Evolutionary conservation across 768 basidiomycete genomes (phyloP).

Genomic region (Cystofilobasidium capitatum): DNA sequence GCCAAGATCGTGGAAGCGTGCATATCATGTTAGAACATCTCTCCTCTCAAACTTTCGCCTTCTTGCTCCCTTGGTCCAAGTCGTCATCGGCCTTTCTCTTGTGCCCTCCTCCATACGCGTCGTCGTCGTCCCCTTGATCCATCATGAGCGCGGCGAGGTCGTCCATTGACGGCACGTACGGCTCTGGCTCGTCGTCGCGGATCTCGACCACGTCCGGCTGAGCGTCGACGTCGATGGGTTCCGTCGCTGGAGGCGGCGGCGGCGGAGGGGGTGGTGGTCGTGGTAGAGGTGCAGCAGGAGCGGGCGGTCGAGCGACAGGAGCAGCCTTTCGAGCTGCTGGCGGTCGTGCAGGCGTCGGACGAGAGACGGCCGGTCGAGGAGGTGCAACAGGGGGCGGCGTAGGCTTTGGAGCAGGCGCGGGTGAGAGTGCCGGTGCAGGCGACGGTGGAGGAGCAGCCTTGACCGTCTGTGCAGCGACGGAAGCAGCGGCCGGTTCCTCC

Average conservation of each 20-base stretch:
- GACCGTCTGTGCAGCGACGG: background rate
- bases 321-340: too few relatives aligned
- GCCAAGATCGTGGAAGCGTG: too few relatives aligned
- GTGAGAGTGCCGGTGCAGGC: background rate
- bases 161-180: conserved; percentile 7
- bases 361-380: background rate
- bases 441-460: background rate
- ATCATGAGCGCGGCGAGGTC: conserved; percentile 1
- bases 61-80: too few relatives aligned
- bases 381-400: background rate
- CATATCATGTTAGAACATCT: too few relatives aligned
- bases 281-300: background rate
- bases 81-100: too few relatives aligned
- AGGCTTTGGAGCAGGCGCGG: too few relatives aligned
- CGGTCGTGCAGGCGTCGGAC: background rate
- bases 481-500: background rate
- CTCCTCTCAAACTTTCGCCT: too few relatives aligned
- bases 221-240: background rate
- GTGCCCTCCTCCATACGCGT: too few relatives aligned
- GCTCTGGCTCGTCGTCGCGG: background rate
- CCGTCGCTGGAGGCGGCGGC: background rate
- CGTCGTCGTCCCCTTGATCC: background rate
- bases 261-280: background rate
- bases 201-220: background rate
- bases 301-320: too few relatives aligned